phyloP scores from a whole-genome alignment of 441 rosid species.

The Hypseocharis bilobata region DNA sequence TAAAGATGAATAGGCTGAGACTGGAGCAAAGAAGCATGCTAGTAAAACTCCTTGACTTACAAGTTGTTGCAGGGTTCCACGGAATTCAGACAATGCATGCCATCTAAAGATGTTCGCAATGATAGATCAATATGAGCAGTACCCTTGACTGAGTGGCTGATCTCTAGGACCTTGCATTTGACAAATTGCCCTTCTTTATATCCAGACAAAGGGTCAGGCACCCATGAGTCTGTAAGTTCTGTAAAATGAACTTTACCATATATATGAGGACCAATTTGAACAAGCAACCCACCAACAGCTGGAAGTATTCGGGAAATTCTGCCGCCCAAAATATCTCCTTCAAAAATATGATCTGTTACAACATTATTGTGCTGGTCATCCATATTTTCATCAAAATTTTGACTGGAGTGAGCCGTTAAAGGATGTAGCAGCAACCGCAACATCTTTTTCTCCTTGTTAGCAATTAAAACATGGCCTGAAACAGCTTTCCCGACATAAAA shows the following conservation, averaged over 20 bases:
- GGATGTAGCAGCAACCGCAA: conserved; percentile 65
- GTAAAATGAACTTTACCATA: conserved; percentile 85
- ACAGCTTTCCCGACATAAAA: conserved; percentile 60
- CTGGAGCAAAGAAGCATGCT: neutral
- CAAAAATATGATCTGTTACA: conserved; percentile 43
- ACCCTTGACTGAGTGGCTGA: conserved; percentile 52
- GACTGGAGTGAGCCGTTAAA: conserved; percentile 24
- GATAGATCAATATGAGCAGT: conserved; percentile 71
- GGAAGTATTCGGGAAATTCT: conserved; percentile 67
- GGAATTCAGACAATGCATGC: conserved; percentile 40
- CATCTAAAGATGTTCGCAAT: conserved; percentile 51
- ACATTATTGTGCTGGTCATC: conserved; percentile 25
- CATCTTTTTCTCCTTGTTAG: conserved; percentile 58
- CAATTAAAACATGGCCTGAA: conserved; percentile 54
- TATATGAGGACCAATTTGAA: conserved; percentile 73
- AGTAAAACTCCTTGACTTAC: conserved; percentile 39
- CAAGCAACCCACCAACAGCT: conserved; percentile 73
- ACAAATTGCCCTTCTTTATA: conserved; percentile 76
- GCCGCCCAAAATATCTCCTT: conserved; percentile 78
- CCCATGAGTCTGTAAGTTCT: conserved; percentile 69
- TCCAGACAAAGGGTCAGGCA: conserved; percentile 59
- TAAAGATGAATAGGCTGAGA: neutral
- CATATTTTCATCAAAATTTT: conserved; percentile 19
- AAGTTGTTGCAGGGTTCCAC: conserved; percentile 29
- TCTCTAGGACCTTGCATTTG: conserved; percentile 83